phyloP scores from a whole-genome alignment of 495 filamentous ascomycete species.

The Parathielavia hyrcaniae region DNA sequence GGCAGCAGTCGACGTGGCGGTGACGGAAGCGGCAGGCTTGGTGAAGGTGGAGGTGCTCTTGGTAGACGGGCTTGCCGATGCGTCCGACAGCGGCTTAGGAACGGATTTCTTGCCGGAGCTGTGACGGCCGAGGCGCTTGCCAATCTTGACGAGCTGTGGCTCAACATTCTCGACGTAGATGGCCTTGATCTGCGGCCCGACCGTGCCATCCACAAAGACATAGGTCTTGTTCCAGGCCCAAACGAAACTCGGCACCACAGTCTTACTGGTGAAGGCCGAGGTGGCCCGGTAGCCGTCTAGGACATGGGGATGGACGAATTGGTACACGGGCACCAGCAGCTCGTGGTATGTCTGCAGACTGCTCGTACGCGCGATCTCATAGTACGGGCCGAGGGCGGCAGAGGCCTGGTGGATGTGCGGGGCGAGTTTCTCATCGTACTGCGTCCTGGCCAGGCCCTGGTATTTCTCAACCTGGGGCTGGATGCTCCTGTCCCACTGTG shows the following conservation, averaged over 20 bases:
- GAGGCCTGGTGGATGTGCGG: slow-evolving; percentile 64
- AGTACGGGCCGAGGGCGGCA: slow-evolving; percentile 60
- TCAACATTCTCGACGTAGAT: slow-evolving; percentile 88
- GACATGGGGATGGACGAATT: slow-evolving; percentile 63
- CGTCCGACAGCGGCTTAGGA: slow-evolving; percentile 22
- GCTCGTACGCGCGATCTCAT: slow-evolving; percentile 54
- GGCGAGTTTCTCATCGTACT: slow-evolving; percentile 63
- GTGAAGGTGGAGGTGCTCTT: slow-evolving; percentile 32
- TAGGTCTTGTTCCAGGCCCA: slow-evolving; percentile 61
- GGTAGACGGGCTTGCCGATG: slow-evolving; percentile 17
- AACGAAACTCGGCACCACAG: slow-evolving; percentile 63
- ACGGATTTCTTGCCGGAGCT: slow-evolving; percentile 31
- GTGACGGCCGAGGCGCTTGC: slow-evolving; percentile 81
- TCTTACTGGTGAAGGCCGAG: slow-evolving; percentile 60
- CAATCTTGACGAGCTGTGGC: slow-evolving; percentile 87
- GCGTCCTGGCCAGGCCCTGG: slow-evolving; percentile 50
- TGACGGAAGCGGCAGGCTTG: slow-evolving; percentile 33
- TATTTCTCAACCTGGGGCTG: slow-evolving; percentile 65
- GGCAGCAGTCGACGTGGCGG: slow-evolving; percentile 4
- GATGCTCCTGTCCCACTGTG: slow-evolving; percentile 71
- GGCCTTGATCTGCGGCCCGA: slow-evolving; percentile 73
- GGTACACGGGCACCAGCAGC: slow-evolving; percentile 68
- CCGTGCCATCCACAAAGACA: slow-evolving; percentile 61
- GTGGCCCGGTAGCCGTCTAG: slow-evolving; percentile 60
- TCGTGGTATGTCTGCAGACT: slow-evolving; percentile 62